A percentile compares a stretch with the other conserved stretches of the same genome.
These are phyloP conservation scores for Phytophthora rubi DNA, from an alignment of 352 stramenopile genomes.

Conservation along the genomic window DNA sequence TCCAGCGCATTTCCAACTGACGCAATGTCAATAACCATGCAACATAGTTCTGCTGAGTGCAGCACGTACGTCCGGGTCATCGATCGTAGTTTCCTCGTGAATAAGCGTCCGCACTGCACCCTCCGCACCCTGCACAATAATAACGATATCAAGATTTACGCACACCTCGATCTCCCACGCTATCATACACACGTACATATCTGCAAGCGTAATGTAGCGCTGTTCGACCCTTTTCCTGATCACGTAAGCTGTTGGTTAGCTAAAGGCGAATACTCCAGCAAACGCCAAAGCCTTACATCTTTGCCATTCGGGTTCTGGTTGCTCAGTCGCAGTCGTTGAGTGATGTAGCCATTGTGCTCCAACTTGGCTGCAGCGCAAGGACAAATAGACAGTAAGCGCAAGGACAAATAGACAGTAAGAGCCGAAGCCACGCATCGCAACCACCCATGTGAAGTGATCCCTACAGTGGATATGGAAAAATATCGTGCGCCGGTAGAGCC, in stretches of 20 bases:
- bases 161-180: background rate
- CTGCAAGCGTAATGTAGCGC: slow-evolving; percentile 79
- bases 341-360: slow-evolving; percentile 70
- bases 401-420: background rate
- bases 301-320: slow-evolving; percentile 79
- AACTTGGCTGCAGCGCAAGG: slow-evolving; percentile 55
- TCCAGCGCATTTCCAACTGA: slow-evolving; percentile 83
- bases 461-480: slow-evolving; percentile 83
- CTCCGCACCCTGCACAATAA: slow-evolving; percentile 49
- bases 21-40: background rate
- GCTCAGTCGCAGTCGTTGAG: slow-evolving; percentile 64
- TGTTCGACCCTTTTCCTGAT: slow-evolving; percentile 77
- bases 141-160: background rate
- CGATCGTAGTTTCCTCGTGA: slow-evolving; percentile 76
- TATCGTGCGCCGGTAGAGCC: slow-evolving; percentile 71
- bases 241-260: background rate
- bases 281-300: slow-evolving; percentile 46
- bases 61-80: slow-evolving; percentile 73
- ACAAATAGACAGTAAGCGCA: background rate
- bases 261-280: background rate
- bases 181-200: slow-evolving; percentile 44
- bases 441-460: background rate
- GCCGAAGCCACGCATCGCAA: background rate
- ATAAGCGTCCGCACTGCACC: slow-evolving; percentile 61
- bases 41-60: background rate